Percentiles rank a stretch among this genome's conserved stretches.
Conservation (phyloP, 495 filamentous ascomycete species). For the Peziza echinospora region DNA sequence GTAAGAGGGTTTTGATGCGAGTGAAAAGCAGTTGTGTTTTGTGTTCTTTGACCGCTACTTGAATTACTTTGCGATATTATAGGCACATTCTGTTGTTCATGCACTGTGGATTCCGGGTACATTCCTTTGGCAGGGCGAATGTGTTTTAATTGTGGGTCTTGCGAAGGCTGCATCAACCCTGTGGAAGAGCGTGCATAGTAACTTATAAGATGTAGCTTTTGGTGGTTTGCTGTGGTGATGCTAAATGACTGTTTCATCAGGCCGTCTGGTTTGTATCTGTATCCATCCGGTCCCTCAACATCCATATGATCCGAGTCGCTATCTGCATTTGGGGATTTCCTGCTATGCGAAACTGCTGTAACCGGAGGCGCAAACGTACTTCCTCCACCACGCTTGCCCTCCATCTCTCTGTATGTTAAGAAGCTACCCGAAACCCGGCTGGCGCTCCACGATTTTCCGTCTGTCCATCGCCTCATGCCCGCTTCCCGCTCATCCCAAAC, state of each 20-base stretch:
- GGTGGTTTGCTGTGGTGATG: conserved; percentile 73
- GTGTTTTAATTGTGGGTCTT: conserved; percentile 57
- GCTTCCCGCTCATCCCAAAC: conserved; percentile 98
- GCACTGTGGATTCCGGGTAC: conserved; percentile 92
- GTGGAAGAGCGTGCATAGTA: conserved; percentile 66
- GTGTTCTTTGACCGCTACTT: not conserved
- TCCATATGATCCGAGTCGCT: conserved; percentile 65
- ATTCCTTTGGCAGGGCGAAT: conserved; percentile 75
- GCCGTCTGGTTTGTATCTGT: conserved; percentile 90
- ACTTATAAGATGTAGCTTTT: conserved; percentile 90
- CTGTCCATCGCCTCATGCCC: conserved; percentile 95
- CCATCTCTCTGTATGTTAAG: conserved; percentile 94
- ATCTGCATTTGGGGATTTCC: conserved; percentile 61
- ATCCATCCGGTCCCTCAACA: conserved; percentile 82
- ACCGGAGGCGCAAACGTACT: conserved; percentile 34
- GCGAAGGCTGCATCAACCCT: conserved; percentile 54
- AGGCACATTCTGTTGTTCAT: conserved; percentile 51
- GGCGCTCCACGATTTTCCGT: conserved; percentile 97
- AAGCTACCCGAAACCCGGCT: conserved; percentile 96
- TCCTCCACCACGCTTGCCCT: conserved; percentile 67
- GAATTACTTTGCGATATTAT: conserved; percentile 1
- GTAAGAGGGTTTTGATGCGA: not conserved
- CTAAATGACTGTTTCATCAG: conserved; percentile 99
- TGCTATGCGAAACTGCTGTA: conserved; percentile 29
- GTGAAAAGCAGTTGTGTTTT: not conserved